These are phyloP conservation scores for Hydnomerulius pinastri DNA, from an alignment of 768 basidiomycete genomes.

Conservation along the genomic window DNA sequence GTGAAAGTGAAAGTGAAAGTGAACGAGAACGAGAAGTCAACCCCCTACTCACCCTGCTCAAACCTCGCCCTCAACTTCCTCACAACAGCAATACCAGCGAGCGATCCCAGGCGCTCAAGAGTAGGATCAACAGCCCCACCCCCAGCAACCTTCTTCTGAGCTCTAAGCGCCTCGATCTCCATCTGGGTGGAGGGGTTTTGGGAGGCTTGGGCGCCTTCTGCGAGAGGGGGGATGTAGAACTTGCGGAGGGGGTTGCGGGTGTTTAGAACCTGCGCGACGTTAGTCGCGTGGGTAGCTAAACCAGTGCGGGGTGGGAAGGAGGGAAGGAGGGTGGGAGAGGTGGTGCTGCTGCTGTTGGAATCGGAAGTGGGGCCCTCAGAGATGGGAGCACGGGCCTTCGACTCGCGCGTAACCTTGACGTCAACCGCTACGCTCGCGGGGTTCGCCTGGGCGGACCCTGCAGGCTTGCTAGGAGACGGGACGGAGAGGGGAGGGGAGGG, in stretches of 20 bases:
- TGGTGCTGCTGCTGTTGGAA: no score
- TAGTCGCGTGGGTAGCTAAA: background rate
- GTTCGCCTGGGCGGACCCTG: no score
- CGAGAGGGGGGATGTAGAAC: conserved; percentile 7
- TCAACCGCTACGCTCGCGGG: no score
- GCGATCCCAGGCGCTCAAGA: background rate
- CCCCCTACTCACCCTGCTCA: no score
- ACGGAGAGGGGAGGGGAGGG: background rate
- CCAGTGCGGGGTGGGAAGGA: background rate
- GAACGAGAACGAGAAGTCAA: no score
- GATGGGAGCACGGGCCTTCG: no score
- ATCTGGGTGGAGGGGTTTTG: conserved; percentile 3
- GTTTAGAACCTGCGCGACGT: background rate
- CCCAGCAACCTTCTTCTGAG: conserved; percentile 4
- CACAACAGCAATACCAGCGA: background rate
- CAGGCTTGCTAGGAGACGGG: background rate
- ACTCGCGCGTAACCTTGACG: no score
- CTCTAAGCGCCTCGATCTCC: conserved; percentile 9
- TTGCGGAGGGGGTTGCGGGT: background rate
- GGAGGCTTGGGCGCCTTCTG: background rate
- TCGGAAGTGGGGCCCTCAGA: no score
- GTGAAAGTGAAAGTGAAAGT: no score
- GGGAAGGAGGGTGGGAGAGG: no score
- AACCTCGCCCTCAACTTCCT: background rate
- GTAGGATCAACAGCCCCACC: background rate